Base-by-base conservation (phyloP, 106 monocot species). In the Dactylorhiza incarnata region DNA sequence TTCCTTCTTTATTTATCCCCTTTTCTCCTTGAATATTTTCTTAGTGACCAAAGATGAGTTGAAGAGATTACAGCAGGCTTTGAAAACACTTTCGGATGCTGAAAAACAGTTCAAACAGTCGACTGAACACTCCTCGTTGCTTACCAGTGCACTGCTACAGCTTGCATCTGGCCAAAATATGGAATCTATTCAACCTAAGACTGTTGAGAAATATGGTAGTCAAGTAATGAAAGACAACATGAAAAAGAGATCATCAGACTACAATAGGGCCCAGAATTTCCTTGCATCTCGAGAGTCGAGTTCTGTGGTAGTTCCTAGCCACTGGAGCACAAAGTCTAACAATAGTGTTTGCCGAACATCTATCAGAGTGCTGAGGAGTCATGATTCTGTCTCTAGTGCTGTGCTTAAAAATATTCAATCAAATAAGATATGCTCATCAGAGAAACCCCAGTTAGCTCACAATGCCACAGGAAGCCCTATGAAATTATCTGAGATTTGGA, bases 51-150 rank as follows among this genome's bases (percentile, higher is more conserved):
- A 86, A 74, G 82, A 77, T 68, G 93, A 93, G 68, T 72, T 93
- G 75, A 87, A 87, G 73, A 93, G 87, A 80, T 73, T 96, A 67
- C 87, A 91, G 76, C 85, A 91, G 82, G 96, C 93, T 15, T 71
- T 96, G 43, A 91, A 87, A 76, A 84, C 91, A 76, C 88, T 96
- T 67, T 93, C 95, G 63, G 95, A 93, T 82, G 88, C 95, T 46
- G 93, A 93, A 73, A 96, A 93, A 63, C 93, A 93, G 73, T 81
- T 96, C 24, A 85, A 84, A 66, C 82, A 82, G 65, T 89, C 96
- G 67, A 89, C 85, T 74, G 96, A 96, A 63, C 88, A 85, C 16
- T 89, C 91, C 58, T 93, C 65, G 48, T 91, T 93, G 93, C 90
- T 93, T 68, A 93, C 89, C 73, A 88, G 89, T 68, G 96, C 93